These are phyloP conservation scores for Stereocaulon alpinum DNA, from an alignment of 495 filamentous ascomycete genomes.

Conservation along the genomic window DNA sequence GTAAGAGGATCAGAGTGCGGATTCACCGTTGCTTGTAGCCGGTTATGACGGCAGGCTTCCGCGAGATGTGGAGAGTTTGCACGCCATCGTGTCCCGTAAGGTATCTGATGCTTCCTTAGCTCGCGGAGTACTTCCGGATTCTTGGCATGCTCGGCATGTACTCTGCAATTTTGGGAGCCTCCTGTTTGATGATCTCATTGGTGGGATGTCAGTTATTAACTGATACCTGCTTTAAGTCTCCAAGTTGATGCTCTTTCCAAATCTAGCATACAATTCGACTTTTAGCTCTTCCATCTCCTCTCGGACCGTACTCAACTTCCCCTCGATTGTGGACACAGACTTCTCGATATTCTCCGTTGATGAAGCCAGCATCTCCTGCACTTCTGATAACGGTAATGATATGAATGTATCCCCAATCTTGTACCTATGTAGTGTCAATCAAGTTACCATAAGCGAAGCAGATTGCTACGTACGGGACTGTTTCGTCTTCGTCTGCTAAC, in stretches of 20 bases:
- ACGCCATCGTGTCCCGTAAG: background rate
- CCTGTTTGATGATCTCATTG: background rate
- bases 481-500: conserved; percentile 89
- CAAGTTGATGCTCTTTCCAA: conserved; percentile 90
- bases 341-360: conserved; percentile 62
- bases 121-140: background rate
- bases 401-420: conserved; percentile 95
- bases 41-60: background rate
- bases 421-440: conserved; percentile 48
- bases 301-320: conserved; percentile 57
- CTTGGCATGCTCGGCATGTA: conserved; percentile 1
- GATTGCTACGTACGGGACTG: conserved; percentile 58
- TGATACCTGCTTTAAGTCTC: conserved; percentile 49
- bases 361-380: conserved; percentile 67
- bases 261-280: conserved; percentile 82
- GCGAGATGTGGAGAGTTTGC: background rate
- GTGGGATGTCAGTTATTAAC: background rate
- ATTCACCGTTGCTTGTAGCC: background rate
- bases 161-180: too few species aligned
- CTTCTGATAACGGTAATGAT: conserved; percentile 69
- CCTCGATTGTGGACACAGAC: conserved; percentile 66
- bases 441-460: background rate
- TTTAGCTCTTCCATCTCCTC: conserved; percentile 84
- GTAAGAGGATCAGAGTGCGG: background rate
- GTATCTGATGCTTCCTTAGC: background rate